These are phyloP conservation scores for Chenopodium quinoa DNA, from an alignment of 148 eudicot genomes.

Conservation along the genomic window DNA sequence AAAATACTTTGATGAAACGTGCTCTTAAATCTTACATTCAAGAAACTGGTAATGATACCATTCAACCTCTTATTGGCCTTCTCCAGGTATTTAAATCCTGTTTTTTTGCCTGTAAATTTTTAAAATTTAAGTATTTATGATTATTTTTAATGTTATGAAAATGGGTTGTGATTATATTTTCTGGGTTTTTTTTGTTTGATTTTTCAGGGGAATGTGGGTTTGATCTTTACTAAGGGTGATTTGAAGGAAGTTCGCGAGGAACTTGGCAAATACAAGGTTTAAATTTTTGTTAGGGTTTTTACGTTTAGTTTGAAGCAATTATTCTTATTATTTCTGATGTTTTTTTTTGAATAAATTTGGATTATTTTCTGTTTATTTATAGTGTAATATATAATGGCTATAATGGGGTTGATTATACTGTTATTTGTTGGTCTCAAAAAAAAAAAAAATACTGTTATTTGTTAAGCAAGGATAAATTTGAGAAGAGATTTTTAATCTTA, in stretches of 20 bases:
- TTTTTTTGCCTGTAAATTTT: neutral
- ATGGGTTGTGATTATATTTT: neutral
- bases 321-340: too few species aligned
- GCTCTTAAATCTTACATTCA: conserved; percentile 39
- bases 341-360: too few species aligned
- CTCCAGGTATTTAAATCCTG: conserved; percentile 22
- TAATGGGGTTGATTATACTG: too few species aligned
- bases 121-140: neutral
- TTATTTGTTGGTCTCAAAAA: too few species aligned
- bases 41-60: conserved; percentile 33
- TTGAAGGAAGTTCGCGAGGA: conserved; percentile 60
- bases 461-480: too few species aligned
- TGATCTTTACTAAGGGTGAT: conserved; percentile 59
- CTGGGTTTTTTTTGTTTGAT: conserved; percentile 8
- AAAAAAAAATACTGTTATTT: too few species aligned
- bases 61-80: conserved; percentile 30
- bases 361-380: too few species aligned
- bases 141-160: neutral
- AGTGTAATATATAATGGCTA: too few species aligned
- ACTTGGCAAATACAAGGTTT: conserved; percentile 49
- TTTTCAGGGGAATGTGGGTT: conserved; percentile 53
- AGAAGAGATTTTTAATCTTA: too few species aligned
- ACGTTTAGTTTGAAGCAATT: too few species aligned
- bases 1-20: conserved; percentile 62
- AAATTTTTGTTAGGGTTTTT: too few species aligned